A percentile compares a stretch with the other conserved stretches of the same genome.
Evolutionary conservation across 257 asterid species (phyloP).

Genomic region (Prunella vulgaris): DNA sequence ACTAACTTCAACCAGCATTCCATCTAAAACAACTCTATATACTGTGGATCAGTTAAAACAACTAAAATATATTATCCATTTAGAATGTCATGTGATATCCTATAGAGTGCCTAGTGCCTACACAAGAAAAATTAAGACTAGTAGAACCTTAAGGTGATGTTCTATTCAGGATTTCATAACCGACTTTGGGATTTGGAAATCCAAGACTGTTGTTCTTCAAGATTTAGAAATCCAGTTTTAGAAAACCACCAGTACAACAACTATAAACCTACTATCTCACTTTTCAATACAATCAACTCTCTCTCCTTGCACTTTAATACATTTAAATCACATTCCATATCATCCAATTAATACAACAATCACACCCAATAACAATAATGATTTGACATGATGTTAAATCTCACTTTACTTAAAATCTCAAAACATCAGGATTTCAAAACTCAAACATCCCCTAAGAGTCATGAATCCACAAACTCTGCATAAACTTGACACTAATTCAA

Average conservation of each 20-base stretch:
- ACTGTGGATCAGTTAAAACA: background rate
- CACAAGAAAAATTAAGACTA: background rate
- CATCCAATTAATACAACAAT: no score
- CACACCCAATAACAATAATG: background rate
- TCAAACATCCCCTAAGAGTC: background rate
- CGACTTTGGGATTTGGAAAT: no score
- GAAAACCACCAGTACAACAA: no score
- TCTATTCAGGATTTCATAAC: no score
- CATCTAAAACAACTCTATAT: no score
- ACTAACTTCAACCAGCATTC: no score
- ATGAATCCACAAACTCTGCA: background rate
- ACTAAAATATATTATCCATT: background rate
- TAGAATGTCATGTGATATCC: background rate
- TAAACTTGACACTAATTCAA: slow-evolving; percentile 1
- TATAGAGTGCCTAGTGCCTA: background rate
- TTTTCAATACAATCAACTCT: no score
- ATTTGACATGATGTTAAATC: background rate
- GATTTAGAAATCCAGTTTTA: no score
- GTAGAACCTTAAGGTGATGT: background rate
- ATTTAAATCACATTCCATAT: no score
- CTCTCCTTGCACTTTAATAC: no score
- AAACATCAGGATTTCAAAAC: background rate
- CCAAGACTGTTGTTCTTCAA: no score
- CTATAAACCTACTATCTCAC: no score
- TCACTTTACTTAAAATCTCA: background rate